Evolutionary conservation across 495 filamentous ascomycete species (phyloP), one percentile per base, ranked within the genome.

Genomic region (Aspergillus sparsus): DNA sequence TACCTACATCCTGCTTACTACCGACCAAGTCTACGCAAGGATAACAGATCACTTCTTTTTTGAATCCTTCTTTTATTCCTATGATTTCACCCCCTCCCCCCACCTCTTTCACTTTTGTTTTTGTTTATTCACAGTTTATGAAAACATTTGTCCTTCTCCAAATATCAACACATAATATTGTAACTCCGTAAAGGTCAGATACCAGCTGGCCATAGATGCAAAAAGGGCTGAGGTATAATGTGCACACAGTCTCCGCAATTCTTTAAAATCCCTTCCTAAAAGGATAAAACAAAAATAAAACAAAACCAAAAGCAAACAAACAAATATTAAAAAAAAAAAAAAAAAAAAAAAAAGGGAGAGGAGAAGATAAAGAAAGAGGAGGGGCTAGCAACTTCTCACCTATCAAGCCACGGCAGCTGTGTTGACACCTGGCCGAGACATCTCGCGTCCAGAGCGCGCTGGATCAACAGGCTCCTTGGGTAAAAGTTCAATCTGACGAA

Each of bases 401-500:
- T 12, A 35, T 64, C 60, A 74, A 32, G 68, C 70, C 45, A 73
- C 70, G 9, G 75, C 69, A 15, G 75, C 60, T 13, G 74, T 66
- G 66, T 74, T 76, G 60, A 68, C 62, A 49, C 69, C 72, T 37
- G 74, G 64, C 49, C 71, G 70, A 13, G 70, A 67, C 9, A 62
- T 51, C 21, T 75, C 66, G 13, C 73, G 74, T 18, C 66, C 46
- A 21, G 74, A 66, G 27, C 70, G 73, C 32, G 61, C 59, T 37
- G 71, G 73, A 33, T 87, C 81, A 15, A 89, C 80, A 10, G 87
- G 88, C 55, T 82, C 82, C 32, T 85, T 77, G 8, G 90, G 88
- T 71, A 94, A 80, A 45, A 88, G 85, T 69, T 87, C 84, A 60
- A 99, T 97, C 72, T 97, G 92, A 71, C 94, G 93, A 62, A 98